phyloP scores from a whole-genome alignment of 1,284 basidiomycete species.

The Acaromyces ingoldii region DNA sequence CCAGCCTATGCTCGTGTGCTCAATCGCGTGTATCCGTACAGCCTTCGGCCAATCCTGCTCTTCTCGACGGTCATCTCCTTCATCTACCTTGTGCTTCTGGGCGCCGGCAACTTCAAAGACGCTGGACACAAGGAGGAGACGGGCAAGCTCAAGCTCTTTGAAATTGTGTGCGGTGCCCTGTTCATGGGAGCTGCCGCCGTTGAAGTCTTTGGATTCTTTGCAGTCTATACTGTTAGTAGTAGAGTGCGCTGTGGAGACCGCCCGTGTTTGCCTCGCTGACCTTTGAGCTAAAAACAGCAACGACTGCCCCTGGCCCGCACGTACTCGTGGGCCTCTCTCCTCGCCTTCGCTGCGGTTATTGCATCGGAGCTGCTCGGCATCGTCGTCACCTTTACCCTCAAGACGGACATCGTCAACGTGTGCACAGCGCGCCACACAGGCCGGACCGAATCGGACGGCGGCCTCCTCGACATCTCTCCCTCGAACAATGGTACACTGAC shows the following conservation, averaged over 20 bases:
- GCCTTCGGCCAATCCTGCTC: conserved; percentile 36
- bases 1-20: conserved; percentile 30
- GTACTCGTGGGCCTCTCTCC: conserved; percentile 13
- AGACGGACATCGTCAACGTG: conserved; percentile 24
- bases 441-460: conserved; percentile 5
- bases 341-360: conserved; percentile 21
- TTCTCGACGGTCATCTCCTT: conserved; percentile 33
- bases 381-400: conserved; percentile 27
- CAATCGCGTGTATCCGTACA: conserved; percentile 27
- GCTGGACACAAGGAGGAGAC: conserved; percentile 17
- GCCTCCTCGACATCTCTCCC: background rate
- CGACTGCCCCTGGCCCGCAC: conserved; percentile 4
- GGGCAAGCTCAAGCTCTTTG: conserved; percentile 26
- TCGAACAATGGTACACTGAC: conserved; percentile 12
- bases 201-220: conserved; percentile 30
- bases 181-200: conserved; percentile 22
- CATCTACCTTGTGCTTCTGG: conserved; percentile 30
- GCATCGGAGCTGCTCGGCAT: conserved; percentile 32
- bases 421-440: conserved; percentile 33
- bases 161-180: conserved; percentile 24
- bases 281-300: too few species aligned
- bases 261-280: too few species aligned
- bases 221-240: conserved; percentile 24
- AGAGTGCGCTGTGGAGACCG: too few species aligned
- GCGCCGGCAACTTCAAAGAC: conserved; percentile 25